Evolutionary conservation across 352 stramenopile genomes (phyloP).

Genomic region (Pythium vanterpoolii): DNA sequence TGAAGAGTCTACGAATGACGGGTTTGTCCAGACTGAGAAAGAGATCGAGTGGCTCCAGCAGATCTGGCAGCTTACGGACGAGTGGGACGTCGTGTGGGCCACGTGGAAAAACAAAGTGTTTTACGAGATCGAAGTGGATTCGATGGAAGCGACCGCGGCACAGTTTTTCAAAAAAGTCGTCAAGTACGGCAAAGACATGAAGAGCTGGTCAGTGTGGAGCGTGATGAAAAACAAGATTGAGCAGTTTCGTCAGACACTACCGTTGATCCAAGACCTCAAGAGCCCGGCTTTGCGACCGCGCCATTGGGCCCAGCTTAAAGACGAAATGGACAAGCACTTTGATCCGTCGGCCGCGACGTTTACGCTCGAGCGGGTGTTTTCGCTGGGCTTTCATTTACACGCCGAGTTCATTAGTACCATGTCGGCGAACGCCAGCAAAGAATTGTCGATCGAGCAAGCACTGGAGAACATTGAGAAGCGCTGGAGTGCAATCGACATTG

Average conservation of each 20-base stretch:
- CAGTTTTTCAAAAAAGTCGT: slow-evolving; percentile 92
- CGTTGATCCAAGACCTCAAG: slow-evolving; percentile 92
- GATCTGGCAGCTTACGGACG: slow-evolving; percentile 87
- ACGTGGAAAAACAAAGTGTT: slow-evolving; percentile 92
- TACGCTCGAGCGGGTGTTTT: slow-evolving; percentile 86
- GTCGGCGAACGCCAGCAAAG: slow-evolving; percentile 89
- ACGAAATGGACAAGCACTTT: slow-evolving; percentile 85
- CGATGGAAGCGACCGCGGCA: slow-evolving; percentile 87
- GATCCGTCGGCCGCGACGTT: slow-evolving; percentile 74
- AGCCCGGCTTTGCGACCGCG: slow-evolving; percentile 83
- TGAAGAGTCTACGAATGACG: slow-evolving; percentile 84
- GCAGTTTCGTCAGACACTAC: slow-evolving; percentile 90
- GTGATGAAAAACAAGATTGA: slow-evolving; percentile 94
- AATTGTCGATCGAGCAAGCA: slow-evolving; percentile 90
- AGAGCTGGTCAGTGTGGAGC: slow-evolving; percentile 88
- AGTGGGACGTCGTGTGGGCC: slow-evolving; percentile 90
- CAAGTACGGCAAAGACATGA: slow-evolving; percentile 93
- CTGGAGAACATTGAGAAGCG: slow-evolving; percentile 85
- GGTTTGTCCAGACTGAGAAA: slow-evolving; percentile 81
- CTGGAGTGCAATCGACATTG: slow-evolving; percentile 87
- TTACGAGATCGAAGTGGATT: slow-evolving; percentile 89
- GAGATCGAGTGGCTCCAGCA: slow-evolving; percentile 88
- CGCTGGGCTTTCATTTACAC: slow-evolving; percentile 83
- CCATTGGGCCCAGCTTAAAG: slow-evolving; percentile 89
- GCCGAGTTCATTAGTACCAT: slow-evolving; percentile 91